Conservation (phyloP, 768 basidiomycete genomes). For the Suillus discolor region DNA sequence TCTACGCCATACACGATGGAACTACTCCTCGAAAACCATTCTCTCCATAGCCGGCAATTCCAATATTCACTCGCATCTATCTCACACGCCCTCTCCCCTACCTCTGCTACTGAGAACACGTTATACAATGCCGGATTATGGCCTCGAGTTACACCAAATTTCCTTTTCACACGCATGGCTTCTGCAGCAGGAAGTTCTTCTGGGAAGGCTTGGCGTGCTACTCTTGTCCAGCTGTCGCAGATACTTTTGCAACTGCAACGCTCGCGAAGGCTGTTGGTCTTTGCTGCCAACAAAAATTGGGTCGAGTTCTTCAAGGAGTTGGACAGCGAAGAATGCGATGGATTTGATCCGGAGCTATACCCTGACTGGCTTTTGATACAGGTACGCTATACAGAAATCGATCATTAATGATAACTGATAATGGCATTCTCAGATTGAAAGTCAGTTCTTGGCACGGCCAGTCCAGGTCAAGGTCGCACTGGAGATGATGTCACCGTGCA, state of each 20-base stretch:
- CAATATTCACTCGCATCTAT: background rate
- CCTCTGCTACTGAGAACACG: background rate
- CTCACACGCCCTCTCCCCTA: background rate
- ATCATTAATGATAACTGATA: background rate
- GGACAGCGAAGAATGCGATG: slow-evolving; percentile 9
- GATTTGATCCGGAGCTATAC: slow-evolving; percentile 2
- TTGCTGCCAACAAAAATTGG: slow-evolving; percentile 16
- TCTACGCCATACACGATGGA: background rate
- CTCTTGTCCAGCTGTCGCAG: slow-evolving; percentile 28
- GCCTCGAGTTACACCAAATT: slow-evolving; percentile 32
- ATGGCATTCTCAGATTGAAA: slow-evolving; percentile 42
- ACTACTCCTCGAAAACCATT: background rate
- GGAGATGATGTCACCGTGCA: slow-evolving; percentile 49
- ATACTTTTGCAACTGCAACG: slow-evolving; percentile 34
- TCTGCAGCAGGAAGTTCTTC: slow-evolving; percentile 12
- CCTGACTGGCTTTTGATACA: slow-evolving; percentile 15
- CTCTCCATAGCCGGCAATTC: background rate
- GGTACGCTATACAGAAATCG: slow-evolving; percentile 7
- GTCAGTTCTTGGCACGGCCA: slow-evolving; percentile 43
- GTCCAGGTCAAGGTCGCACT: slow-evolving; percentile 44
- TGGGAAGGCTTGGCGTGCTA: slow-evolving; percentile 25
- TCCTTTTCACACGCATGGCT: slow-evolving; percentile 29
- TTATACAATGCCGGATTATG: slow-evolving; percentile 23
- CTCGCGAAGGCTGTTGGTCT: slow-evolving; percentile 30
- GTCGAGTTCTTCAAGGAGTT: slow-evolving; percentile 13